A percentile compares a stretch with the other conserved stretches of the same genome.
Evolutionary conservation across 163 green algal genomes (phyloP).

Genomic region (Chlorella variabilis): DNA sequence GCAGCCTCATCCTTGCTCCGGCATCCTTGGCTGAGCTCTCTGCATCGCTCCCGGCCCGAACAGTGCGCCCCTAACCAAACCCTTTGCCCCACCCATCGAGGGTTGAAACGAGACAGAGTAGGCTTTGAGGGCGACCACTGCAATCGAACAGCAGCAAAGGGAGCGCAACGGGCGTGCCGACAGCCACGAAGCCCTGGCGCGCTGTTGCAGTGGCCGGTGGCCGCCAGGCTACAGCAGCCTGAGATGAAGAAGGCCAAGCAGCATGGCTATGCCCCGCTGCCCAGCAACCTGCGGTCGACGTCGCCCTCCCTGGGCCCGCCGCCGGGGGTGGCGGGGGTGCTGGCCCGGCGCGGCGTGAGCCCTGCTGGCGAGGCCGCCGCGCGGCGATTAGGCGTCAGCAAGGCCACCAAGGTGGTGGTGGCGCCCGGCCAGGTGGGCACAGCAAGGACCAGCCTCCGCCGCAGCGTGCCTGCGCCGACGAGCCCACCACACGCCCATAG

Average conservation of each 20-base stretch:
- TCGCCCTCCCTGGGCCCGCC: constrained; percentile 11
- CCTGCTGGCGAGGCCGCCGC: not conserved
- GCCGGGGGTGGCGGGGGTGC: not conserved
- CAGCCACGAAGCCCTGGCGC: not conserved
- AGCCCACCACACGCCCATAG: not conserved
- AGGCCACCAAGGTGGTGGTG: constrained; percentile 33
- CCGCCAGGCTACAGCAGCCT: not conserved
- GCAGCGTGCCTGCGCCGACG: not conserved
- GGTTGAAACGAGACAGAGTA: no score
- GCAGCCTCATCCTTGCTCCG: no score
- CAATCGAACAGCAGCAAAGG: no score
- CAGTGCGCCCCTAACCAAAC: no score
- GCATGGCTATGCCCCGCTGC: constrained; percentile 30
- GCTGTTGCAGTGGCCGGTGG: no score
- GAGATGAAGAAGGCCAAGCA: constrained; percentile 42
- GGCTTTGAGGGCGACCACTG: no score
- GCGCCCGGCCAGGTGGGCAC: constrained; percentile 44
- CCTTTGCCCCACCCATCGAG: no score
- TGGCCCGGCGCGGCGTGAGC: not conserved
- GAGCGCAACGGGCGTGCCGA: no score
- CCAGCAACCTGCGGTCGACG: constrained; percentile 9
- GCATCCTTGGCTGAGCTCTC: no score
- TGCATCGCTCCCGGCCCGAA: no score
- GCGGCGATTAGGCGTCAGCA: no score
- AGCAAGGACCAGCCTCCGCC: no score